Percentiles rank a stretch among this genome's conserved stretches.
These are phyloP conservation scores for Nakazawaea pomicola DNA, from an alignment of 805 yeast genomes.

Conservation along the genomic window DNA sequence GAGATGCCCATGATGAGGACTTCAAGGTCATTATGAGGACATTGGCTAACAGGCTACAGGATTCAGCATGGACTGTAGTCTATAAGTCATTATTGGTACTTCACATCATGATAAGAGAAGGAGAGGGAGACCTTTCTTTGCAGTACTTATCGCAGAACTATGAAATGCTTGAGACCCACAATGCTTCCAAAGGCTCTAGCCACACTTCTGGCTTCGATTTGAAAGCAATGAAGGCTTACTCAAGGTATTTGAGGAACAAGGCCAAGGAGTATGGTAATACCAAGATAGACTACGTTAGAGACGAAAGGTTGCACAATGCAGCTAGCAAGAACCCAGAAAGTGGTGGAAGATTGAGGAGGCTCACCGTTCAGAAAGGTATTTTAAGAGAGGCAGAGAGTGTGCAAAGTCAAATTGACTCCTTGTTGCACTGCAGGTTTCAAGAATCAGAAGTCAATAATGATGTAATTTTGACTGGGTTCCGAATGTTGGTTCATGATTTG, in stretches of 20 bases:
- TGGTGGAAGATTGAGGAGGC: slow-evolving; percentile 58
- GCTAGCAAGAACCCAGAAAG: slow-evolving; percentile 36
- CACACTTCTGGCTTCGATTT: slow-evolving; percentile 37
- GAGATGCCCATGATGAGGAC: slow-evolving; percentile 44
- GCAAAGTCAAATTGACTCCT: slow-evolving; percentile 70
- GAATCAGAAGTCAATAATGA: slow-evolving; percentile 85
- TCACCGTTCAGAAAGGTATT: slow-evolving; percentile 73
- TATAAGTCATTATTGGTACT: slow-evolving; percentile 80
- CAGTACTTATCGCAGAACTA: slow-evolving; percentile 58
- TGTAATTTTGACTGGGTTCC: slow-evolving; percentile 74
- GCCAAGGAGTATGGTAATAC: slow-evolving; percentile 65
- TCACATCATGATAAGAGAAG: slow-evolving; percentile 91
- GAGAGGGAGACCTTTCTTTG: slow-evolving; percentile 72
- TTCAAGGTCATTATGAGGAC: slow-evolving; percentile 67
- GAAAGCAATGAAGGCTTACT: slow-evolving; percentile 57
- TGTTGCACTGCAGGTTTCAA: slow-evolving; percentile 67
- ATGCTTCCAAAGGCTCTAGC: slow-evolving; percentile 25
- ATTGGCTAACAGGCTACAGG: slow-evolving; percentile 57
- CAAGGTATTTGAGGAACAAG: slow-evolving; percentile 63
- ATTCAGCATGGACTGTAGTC: slow-evolving; percentile 86
- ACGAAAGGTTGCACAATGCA: slow-evolving; percentile 43
- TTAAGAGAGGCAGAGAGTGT: slow-evolving; percentile 83
- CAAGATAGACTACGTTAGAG: slow-evolving; percentile 73
- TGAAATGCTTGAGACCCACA: slow-evolving; percentile 52
- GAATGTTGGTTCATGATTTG: slow-evolving; percentile 86